Conservation (phyloP, 768 basidiomycete genomes). For the Cubamyces lactineus region DNA sequence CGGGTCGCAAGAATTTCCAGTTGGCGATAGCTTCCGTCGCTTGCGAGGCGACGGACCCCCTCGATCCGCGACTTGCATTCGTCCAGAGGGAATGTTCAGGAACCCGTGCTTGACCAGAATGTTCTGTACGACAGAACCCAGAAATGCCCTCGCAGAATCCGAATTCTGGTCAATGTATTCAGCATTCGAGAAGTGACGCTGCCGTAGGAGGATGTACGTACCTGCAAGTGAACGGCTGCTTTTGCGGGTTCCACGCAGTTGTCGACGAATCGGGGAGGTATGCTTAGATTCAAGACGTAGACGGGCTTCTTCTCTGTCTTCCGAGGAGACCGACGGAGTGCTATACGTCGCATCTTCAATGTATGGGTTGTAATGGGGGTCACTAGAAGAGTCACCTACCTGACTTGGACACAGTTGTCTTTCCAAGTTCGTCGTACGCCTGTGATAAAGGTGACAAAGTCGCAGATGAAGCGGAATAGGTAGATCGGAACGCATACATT, state of each 20-base stretch:
- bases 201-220: slow-evolving; percentile 35
- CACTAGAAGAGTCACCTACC: slow-evolving; percentile 38
- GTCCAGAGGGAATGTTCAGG: slow-evolving; percentile 26
- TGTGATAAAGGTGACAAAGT: slow-evolving; percentile 34
- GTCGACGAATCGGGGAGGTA: slow-evolving; percentile 72
- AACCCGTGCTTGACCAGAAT: slow-evolving; percentile 74
- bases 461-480: neutral
- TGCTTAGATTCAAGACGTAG: slow-evolving; percentile 76
- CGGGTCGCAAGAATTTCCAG: too few relatives aligned
- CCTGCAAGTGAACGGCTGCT: slow-evolving; percentile 65
- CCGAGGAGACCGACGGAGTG: slow-evolving; percentile 69
- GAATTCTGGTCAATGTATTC: slow-evolving; percentile 51
- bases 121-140: slow-evolving; percentile 58
- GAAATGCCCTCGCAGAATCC: slow-evolving; percentile 53
- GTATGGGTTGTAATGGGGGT: slow-evolving; percentile 9
- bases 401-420: slow-evolving; percentile 47
- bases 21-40: slow-evolving; percentile 44
- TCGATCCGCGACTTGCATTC: slow-evolving; percentile 17
- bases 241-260: slow-evolving; percentile 84
- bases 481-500: slow-evolving; percentile 49
- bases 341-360: slow-evolving; percentile 40
- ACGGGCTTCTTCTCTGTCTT: slow-evolving; percentile 80
- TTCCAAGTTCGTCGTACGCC: slow-evolving; percentile 72
- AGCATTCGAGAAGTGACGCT: too few relatives aligned
- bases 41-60: slow-evolving; percentile 49